phyloP scores from a whole-genome alignment of 192 early-diverging fungal species.

The Backusella psychrophila region DNA sequence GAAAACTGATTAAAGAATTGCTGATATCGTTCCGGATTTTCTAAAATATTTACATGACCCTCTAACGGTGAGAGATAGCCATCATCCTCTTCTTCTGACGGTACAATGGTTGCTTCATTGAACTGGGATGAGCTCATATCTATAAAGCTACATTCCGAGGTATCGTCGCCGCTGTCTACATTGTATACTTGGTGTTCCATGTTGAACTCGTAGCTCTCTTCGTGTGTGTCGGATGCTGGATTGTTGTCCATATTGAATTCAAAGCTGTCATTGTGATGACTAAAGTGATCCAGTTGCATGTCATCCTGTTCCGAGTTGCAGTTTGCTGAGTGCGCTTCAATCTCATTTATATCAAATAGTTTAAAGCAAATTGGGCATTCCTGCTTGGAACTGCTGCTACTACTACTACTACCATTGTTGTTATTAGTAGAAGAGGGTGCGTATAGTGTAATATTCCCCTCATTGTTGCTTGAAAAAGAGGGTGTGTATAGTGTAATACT shows the following conservation, averaged over 20 bases:
- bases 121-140: neutral
- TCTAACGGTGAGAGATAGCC: neutral
- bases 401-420: neutral
- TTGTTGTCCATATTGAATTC: neutral
- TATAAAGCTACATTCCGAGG: neutral
- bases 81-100: neutral
- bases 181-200: neutral
- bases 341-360: neutral
- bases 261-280: neutral
- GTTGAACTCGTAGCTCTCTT: neutral
- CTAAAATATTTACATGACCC: neutral
- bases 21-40: neutral
- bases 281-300: neutral
- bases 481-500: no score
- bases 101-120: neutral
- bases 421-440: neutral
- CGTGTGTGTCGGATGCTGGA: neutral
- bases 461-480: neutral
- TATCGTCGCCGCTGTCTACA: neutral
- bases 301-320: neutral
- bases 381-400: neutral
- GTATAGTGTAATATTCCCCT: no score
- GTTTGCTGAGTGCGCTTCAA: neutral
- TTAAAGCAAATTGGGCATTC: neutral
- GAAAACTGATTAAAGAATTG: neutral